phyloP scores from a whole-genome alignment of 352 stramenopile species.

The Globisporangium splendens region DNA sequence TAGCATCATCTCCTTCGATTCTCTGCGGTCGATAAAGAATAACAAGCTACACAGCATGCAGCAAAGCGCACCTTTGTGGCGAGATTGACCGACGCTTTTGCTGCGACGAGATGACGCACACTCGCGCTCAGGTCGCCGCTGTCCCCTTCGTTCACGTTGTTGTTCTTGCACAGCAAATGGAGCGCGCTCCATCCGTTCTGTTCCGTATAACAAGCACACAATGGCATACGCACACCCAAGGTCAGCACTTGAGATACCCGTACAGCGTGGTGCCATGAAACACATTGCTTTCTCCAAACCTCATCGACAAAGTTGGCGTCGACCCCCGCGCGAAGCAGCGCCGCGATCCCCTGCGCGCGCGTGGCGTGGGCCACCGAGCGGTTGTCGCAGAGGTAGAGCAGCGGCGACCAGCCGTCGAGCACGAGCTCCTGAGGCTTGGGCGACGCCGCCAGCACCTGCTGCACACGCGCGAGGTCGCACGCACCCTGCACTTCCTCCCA shows the following conservation, averaged over 20 bases:
- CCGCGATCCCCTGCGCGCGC: slow-evolving; percentile 34
- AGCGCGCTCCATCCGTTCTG: slow-evolving; percentile 67
- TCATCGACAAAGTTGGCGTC: slow-evolving; percentile 64
- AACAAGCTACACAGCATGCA: not conserved
- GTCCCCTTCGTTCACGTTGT: slow-evolving; percentile 20
- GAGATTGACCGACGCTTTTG: slow-evolving; percentile 35
- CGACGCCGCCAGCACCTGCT: slow-evolving; percentile 27
- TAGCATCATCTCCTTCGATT: too few species aligned
- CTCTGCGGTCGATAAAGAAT: too few species aligned
- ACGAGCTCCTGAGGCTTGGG: slow-evolving; percentile 3
- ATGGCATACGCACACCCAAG: slow-evolving; percentile 1
- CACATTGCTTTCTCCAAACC: slow-evolving; percentile 18
- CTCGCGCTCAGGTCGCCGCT: slow-evolving; percentile 30
- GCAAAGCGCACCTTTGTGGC: slow-evolving; percentile 29
- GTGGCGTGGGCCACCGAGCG: slow-evolving; percentile 30
- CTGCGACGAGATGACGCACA: slow-evolving; percentile 33
- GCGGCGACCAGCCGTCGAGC: slow-evolving; percentile 74
- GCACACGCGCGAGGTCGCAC: slow-evolving; percentile 38
- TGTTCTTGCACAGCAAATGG: slow-evolving; percentile 70
- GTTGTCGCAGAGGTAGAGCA: slow-evolving; percentile 77
- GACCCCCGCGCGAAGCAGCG: slow-evolving; percentile 36
- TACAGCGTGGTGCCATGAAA: too few species aligned
- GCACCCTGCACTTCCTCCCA: slow-evolving; percentile 73
- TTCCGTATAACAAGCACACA: not conserved
- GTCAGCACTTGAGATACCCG: too few species aligned